Conservation (phyloP, 2,329 filamentous ascomycete genomes). For the Aspergillus sojae region DNA sequence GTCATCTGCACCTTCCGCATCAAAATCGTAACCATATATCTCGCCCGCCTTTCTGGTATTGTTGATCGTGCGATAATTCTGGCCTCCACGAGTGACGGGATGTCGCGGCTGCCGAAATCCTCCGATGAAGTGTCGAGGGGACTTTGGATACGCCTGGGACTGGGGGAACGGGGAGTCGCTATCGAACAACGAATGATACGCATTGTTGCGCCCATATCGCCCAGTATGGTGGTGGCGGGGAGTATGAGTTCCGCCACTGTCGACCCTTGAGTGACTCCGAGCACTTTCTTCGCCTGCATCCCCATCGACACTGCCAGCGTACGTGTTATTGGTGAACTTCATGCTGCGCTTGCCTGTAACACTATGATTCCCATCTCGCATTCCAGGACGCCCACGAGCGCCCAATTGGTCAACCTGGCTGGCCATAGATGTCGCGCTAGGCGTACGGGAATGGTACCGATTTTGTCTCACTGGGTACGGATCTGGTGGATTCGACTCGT, state of each 20-base stretch:
- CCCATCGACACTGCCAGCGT: constrained; percentile 64
- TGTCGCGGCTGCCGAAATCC: constrained; percentile 68
- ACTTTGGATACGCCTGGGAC: constrained; percentile 66
- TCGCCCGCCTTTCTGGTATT: constrained; percentile 62
- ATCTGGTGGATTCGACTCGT: constrained; percentile 88
- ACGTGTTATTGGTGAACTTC: constrained; percentile 87
- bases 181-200: constrained; percentile 72
- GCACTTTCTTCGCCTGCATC: constrained; percentile 68
- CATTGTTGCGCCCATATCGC: constrained; percentile 71
- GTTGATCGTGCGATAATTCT: constrained; percentile 49
- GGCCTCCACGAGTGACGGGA: constrained; percentile 66
- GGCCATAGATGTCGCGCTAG: constrained; percentile 80
- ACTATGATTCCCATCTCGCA: constrained; percentile 66
- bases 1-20: constrained; percentile 81
- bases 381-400: constrained; percentile 63
- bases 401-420: constrained; percentile 51
- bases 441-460: constrained; percentile 89
- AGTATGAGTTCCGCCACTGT: constrained; percentile 58
- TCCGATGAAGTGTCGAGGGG: constrained; percentile 55
- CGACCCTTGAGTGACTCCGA: constrained; percentile 64
- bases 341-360: constrained; percentile 84
- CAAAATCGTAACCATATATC: constrained; percentile 74
- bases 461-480: constrained; percentile 60
- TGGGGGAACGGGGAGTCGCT: constrained; percentile 72
- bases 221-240: constrained; percentile 79